Evolutionary conservation across 176 grass and related monocot genomes (phyloP), one percentile per base, ranked within the genome.

Genomic region (Chloris gayana): DNA sequence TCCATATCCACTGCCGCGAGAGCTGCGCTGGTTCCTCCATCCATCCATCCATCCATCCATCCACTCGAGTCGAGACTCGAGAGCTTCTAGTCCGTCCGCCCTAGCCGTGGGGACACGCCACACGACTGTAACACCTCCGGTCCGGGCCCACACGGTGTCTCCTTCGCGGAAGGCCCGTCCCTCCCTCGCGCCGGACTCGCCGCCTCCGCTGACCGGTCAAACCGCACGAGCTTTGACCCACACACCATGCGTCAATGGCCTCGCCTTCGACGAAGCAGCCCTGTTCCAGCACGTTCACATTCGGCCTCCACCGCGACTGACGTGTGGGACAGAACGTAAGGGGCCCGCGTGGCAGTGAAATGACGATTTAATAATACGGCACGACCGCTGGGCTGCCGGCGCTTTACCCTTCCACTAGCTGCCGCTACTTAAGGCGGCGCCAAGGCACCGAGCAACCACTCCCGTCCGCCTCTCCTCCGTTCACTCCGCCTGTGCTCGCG

Each of bases 151-250:
- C 87, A 14, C 83, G 14, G 67, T 19, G 22, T 68, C 67, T 11
- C 69, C 68, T 88, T 88, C 82, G 14, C 9, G 68, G 78, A 91
- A 88, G 4, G 2, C 19, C 50, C 46, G 14, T 49, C 46, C 14
- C 46, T 2, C 2, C 14, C 46, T 18, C 46, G 22, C 22, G 37
- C 74, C 35, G 33, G 21, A n/a, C 42, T 76, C 78, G 71, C 65
- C 91, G 84, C 91, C 91, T 8, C 17, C 34, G 62, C 33, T 65
- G 75, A 86, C 84, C 7, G 4, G 91, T 89, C 87, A 79, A 93
- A 34, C 67, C 46, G 53, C 87, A 93, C 91, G 84, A 87, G 84
- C 68, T 90, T 85, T 89, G 84, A 89, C 91, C 0, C 9, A 4
- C 19, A 5, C 14, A n/a, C 15, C 25, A 38, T 21, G 5, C 35